These are phyloP conservation scores for Ceratocystis cacaofunesta DNA, from an alignment of 2,329 filamentous ascomycete genomes.

Conservation along the genomic window DNA sequence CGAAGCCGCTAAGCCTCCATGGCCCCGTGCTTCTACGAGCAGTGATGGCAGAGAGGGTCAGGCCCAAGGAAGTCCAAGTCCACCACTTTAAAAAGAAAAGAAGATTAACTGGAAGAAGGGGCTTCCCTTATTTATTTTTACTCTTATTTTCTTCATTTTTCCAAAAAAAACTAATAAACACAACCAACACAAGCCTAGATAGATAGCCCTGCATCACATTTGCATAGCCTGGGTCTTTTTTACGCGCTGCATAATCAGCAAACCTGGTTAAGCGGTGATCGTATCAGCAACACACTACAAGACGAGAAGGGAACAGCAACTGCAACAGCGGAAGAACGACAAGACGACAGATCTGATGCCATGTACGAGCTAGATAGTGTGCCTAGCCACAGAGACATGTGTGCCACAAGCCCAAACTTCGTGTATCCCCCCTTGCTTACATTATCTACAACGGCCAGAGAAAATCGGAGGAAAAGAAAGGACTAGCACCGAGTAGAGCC, in stretches of 20 bases:
- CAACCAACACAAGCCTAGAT: neutral
- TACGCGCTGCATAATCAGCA: neutral
- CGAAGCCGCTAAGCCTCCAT: no score
- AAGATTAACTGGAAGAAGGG: neutral
- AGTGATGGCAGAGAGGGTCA: no score
- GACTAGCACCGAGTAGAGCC: neutral
- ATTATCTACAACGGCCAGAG: neutral
- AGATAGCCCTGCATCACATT: neutral
- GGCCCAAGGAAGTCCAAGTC: no score
- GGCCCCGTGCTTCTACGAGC: no score
- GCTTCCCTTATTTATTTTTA: no score
- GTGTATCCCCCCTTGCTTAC: neutral
- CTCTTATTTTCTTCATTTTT: no score
- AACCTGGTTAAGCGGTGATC: neutral
- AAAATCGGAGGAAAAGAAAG: neutral
- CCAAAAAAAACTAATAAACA: neutral
- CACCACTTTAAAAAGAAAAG: no score
- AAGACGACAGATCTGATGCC: neutral
- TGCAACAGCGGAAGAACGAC: neutral
- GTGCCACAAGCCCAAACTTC: neutral
- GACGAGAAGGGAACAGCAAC: neutral
- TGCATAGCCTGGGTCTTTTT: neutral
- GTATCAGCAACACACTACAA: neutral
- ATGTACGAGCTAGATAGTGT: neutral
- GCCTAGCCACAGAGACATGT: neutral